Percentiles rank a stretch among this genome's conserved stretches.
phyloP scores from a whole-genome alignment of 148 eudicot species.

The Diospyros lotus region DNA sequence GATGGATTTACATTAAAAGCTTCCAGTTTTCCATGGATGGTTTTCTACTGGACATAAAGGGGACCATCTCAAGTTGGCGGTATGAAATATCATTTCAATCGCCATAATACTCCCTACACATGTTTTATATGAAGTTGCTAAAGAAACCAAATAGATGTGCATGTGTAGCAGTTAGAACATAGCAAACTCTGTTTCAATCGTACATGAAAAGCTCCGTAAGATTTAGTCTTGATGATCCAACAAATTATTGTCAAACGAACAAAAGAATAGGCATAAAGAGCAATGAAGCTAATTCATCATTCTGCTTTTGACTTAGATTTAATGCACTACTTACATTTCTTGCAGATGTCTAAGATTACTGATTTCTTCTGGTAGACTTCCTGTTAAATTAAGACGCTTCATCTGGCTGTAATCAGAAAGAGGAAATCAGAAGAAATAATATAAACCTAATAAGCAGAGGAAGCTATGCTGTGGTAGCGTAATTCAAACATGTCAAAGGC shows the following conservation, averaged over 20 bases:
- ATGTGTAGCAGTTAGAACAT: neutral
- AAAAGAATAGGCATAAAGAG: neutral
- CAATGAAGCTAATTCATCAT: neutral
- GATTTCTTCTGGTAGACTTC: slow-evolving; percentile 60
- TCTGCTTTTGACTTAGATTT: neutral
- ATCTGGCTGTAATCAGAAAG: slow-evolving; percentile 38
- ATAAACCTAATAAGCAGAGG: neutral
- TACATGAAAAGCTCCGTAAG: neutral
- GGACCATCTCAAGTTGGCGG: neutral
- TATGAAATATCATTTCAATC: neutral
- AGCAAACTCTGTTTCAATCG: neutral
- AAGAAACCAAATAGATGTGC: neutral
- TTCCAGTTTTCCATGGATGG: neutral
- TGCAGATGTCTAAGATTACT: slow-evolving; percentile 38
- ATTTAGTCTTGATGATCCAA: neutral
- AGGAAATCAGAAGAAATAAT: neutral
- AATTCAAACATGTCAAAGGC: neutral
- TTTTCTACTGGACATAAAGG: neutral
- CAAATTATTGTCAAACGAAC: neutral
- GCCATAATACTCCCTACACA: neutral
- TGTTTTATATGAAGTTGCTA: neutral
- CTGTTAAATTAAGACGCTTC: slow-evolving; percentile 70
- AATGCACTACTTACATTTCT: slow-evolving; percentile 51
- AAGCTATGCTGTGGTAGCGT: neutral
- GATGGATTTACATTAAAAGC: neutral